Conservation (phyloP, 768 basidiomycete genomes). For the Boletus edulis region DNA sequence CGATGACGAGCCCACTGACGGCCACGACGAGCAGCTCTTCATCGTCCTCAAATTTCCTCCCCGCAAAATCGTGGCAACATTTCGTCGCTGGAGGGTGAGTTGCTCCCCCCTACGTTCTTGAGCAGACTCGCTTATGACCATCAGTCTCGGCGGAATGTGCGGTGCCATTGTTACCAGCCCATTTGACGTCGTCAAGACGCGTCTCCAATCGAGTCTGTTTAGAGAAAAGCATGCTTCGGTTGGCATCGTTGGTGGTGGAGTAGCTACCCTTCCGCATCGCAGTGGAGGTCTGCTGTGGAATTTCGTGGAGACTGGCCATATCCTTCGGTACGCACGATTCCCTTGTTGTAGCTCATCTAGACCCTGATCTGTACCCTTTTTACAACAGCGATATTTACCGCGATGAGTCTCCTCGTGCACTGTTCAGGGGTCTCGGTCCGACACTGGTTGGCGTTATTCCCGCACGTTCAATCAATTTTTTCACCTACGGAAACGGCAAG, state of each 20-base stretch:
- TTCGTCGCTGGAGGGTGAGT: slow-evolving; percentile 85
- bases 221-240: slow-evolving; percentile 39
- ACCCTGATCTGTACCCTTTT: not conserved
- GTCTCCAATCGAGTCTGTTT: slow-evolving; percentile 90
- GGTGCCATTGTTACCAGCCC: slow-evolving; percentile 96
- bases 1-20: slow-evolving; percentile 11
- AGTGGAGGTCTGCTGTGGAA: slow-evolving; percentile 72
- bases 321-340: slow-evolving; percentile 60
- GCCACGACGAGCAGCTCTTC: slow-evolving; percentile 25
- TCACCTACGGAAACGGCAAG: slow-evolving; percentile 96
- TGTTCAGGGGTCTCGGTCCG: slow-evolving; percentile 94
- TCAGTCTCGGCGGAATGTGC: slow-evolving; percentile 93
- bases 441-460: slow-evolving; percentile 94
- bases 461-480: slow-evolving; percentile 96
- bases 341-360: not conserved
- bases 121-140: slow-evolving; percentile 1
- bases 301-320: slow-evolving; percentile 92
- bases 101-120: not conserved
- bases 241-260: slow-evolving; percentile 32
- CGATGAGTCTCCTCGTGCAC: slow-evolving; percentile 81
- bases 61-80: slow-evolving; percentile 81
- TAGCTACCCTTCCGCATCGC: slow-evolving; percentile 30
- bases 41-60: slow-evolving; percentile 41
- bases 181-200: slow-evolving; percentile 98
- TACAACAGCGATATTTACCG: slow-evolving; percentile 76